These are phyloP conservation scores for Microbotryum violaceum DNA, from an alignment of 1,284 basidiomycete genomes.

Conservation along the genomic window DNA sequence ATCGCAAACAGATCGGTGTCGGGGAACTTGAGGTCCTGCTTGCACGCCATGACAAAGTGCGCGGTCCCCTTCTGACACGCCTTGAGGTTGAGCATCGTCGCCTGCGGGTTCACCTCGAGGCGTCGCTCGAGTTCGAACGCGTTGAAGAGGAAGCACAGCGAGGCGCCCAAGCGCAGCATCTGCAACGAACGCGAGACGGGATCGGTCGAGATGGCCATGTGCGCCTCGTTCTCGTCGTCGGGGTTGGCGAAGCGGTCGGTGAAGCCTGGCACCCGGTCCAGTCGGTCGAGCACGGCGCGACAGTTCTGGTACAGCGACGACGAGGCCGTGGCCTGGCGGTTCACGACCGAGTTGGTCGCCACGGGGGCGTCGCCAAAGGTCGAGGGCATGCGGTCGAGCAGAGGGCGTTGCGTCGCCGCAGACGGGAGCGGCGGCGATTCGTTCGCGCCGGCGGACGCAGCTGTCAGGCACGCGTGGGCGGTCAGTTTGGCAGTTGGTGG, in stretches of 20 bases:
- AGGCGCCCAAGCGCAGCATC: slow-evolving; percentile 82
- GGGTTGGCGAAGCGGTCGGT: slow-evolving; percentile 28
- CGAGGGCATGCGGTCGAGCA: too few relatives aligned
- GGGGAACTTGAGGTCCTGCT: slow-evolving; percentile 46
- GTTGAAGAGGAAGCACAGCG: slow-evolving; percentile 93
- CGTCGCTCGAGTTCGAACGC: slow-evolving; percentile 54
- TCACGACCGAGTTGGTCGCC: slow-evolving; percentile 33
- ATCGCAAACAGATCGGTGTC: slow-evolving; percentile 52
- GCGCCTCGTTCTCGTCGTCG: neutral
- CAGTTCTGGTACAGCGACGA: slow-evolving; percentile 44
- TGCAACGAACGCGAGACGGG: slow-evolving; percentile 87
- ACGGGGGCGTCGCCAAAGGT: slow-evolving; percentile 14
- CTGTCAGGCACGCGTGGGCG: too few relatives aligned
- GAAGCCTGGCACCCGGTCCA: slow-evolving; percentile 43
- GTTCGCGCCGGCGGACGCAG: too few relatives aligned
- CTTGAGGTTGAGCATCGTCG: slow-evolving; percentile 64
- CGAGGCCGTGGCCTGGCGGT: slow-evolving; percentile 32
- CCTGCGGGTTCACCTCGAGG: slow-evolving; percentile 58
- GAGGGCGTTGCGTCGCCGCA: too few relatives aligned
- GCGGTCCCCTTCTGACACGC: slow-evolving; percentile 56
- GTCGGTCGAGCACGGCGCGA: slow-evolving; percentile 39
- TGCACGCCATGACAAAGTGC: slow-evolving; percentile 48
- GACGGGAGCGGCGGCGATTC: too few relatives aligned
- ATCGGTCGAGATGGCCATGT: slow-evolving; percentile 30
- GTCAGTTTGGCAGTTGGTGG: too few relatives aligned